phyloP scores from a whole-genome alignment of 2,329 filamentous ascomycete species.

The Pyrenophora teres region DNA sequence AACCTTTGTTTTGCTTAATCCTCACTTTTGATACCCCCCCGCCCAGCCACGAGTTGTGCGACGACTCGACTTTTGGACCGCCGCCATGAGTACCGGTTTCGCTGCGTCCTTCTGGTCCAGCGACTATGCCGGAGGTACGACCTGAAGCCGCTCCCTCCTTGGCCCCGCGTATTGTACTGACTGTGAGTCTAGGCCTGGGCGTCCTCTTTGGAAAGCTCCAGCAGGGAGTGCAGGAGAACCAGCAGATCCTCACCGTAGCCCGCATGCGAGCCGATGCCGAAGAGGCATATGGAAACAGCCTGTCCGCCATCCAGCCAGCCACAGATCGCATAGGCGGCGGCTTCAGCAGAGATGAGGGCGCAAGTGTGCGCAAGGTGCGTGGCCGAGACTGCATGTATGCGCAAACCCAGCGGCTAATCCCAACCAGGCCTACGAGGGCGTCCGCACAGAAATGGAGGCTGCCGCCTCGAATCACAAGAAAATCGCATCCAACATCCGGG shows the following conservation, averaged over 20 bases:
- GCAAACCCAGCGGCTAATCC: conserved; percentile 23
- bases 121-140: conserved; percentile 90
- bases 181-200: conserved; percentile 67
- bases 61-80: conserved; percentile 15
- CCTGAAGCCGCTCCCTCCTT: conserved; percentile 48
- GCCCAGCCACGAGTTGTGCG: conserved; percentile 19
- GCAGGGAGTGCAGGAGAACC: conserved; percentile 93
- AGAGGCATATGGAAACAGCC: conserved; percentile 79
- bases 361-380: conserved; percentile 87
- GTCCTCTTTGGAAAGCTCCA: conserved; percentile 96
- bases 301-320: conserved; percentile 79
- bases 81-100: conserved; percentile 62
- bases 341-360: conserved; percentile 90
- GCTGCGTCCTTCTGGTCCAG: conserved; percentile 96
- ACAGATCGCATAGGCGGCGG: conserved; percentile 83
- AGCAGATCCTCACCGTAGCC: conserved; percentile 88
- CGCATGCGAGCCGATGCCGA: conserved; percentile 95
- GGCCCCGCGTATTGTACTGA: conserved; percentile 27
- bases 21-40: conserved; percentile 9
- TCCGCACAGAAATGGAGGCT: conserved; percentile 90
- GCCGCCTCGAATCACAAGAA: conserved; percentile 89
- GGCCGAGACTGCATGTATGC: neutral
- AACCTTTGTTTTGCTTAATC: conserved; percentile 1
- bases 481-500: conserved; percentile 94
- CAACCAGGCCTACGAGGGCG: conserved; percentile 86